Percentiles rank a stretch among this genome's conserved stretches.
Conservation (phyloP, 2,329 filamentous ascomycete genomes). For the Drechmeria coniospora region DNA sequence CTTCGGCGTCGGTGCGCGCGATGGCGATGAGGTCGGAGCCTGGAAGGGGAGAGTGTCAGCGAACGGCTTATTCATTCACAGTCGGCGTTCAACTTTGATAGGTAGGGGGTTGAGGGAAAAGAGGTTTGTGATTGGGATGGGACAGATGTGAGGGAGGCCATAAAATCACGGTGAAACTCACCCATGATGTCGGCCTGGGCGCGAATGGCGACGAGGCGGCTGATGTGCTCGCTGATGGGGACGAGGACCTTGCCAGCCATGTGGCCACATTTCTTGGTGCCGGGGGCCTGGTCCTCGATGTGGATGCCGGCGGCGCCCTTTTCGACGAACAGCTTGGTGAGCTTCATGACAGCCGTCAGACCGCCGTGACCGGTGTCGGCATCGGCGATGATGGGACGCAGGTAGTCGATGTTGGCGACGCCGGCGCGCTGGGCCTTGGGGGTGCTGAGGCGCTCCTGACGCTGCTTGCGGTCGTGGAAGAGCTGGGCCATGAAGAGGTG, state of each 20-base stretch:
- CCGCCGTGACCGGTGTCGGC: constrained; percentile 94
- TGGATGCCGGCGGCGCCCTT: constrained; percentile 95
- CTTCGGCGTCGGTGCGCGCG: constrained; percentile 92
- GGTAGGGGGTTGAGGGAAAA: too few species aligned
- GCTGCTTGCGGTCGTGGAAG: constrained; percentile 98
- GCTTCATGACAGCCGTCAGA: constrained; percentile 97
- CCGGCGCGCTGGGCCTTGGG: constrained; percentile 58
- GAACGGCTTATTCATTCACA: too few species aligned
- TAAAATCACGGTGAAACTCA: constrained; percentile 15
- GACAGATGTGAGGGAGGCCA: background rate
- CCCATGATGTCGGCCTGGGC: constrained; percentile 99
- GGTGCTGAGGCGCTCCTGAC: constrained; percentile 75
- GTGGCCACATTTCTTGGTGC: constrained; percentile 98
- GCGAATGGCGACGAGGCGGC: constrained; percentile 87
- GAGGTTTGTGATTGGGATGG: background rate
- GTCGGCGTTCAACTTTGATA: too few species aligned
- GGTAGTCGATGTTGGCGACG: constrained; percentile 73
- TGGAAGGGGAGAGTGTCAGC: too few species aligned
- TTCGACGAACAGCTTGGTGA: constrained; percentile 95
- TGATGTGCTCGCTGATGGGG: constrained; percentile 95
- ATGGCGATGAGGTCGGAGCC: constrained; percentile 76
- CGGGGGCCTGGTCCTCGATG: constrained; percentile 95
- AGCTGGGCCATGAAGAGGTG: constrained; percentile 97
- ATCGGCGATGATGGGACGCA: constrained; percentile 89
- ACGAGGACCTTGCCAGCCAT: constrained; percentile 98